Conservation (phyloP, 225 moss, liverwort and hornwort genomes). For the Neckera pumila region DNA sequence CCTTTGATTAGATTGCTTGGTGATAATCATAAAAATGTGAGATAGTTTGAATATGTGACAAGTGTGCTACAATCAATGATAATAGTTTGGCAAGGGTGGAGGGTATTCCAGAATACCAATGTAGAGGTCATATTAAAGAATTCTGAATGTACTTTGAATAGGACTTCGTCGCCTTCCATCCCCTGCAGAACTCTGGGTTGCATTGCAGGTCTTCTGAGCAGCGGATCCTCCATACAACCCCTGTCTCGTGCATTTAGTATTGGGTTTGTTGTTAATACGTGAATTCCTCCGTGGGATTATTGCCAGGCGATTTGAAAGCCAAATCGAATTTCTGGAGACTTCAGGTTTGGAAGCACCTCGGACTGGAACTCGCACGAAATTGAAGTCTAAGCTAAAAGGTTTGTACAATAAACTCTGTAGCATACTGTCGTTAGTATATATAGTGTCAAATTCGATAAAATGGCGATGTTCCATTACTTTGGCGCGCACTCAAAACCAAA, state of each 20-base stretch:
- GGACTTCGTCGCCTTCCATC: neutral
- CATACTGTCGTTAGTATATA: neutral
- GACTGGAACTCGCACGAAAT: slow-evolving; percentile 49
- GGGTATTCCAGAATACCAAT: neutral
- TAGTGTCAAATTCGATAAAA: neutral
- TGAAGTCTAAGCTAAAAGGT: slow-evolving; percentile 66
- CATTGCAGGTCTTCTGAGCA: neutral
- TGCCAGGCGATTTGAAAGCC: slow-evolving; percentile 48
- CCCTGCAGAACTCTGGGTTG: neutral
- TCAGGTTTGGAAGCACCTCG: slow-evolving; percentile 69
- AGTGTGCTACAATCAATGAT: neutral
- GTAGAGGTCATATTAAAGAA: neutral
- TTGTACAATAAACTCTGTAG: neutral
- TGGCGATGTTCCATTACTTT: neutral
- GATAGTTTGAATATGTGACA: no score
- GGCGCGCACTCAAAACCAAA: neutral
- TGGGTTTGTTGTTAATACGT: neutral
- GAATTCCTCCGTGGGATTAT: neutral
- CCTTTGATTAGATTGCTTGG: neutral
- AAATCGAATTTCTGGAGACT: slow-evolving; percentile 53
- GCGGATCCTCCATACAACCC: no score
- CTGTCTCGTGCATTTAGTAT: neutral
- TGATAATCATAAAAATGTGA: neutral
- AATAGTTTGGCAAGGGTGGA: neutral
- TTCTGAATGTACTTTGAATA: neutral